Percentiles rank a stretch among this genome's conserved stretches.
Evolutionary conservation across 495 filamentous ascomycete genomes (phyloP).

Genomic region (Coniosporium apollinis): DNA sequence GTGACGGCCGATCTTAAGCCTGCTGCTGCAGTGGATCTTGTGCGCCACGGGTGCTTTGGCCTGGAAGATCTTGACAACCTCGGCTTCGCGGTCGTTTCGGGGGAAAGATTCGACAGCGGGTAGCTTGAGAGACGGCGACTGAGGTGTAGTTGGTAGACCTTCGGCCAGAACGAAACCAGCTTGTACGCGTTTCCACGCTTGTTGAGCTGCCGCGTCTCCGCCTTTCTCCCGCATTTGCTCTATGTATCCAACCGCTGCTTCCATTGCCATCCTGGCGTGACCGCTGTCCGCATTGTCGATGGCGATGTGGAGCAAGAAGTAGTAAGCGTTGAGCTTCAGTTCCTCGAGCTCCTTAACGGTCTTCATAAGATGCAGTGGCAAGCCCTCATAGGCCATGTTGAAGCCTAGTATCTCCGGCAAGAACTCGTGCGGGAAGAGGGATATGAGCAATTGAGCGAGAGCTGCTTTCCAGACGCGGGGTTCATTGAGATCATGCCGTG

Average conservation of each 20-base stretch:
- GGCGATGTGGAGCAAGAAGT: slow-evolving; percentile 34
- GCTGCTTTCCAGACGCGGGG: slow-evolving; percentile 27
- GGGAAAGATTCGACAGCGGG: slow-evolving; percentile 2
- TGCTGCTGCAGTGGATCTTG: slow-evolving; percentile 22
- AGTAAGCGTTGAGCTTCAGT: slow-evolving; percentile 28
- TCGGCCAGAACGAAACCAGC: slow-evolving; percentile 29
- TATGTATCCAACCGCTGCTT: slow-evolving; percentile 24
- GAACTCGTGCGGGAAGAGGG: slow-evolving; percentile 31
- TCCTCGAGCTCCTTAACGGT: slow-evolving; percentile 29
- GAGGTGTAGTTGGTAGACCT: slow-evolving; percentile 16
- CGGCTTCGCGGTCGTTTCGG: slow-evolving; percentile 8
- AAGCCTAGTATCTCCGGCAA: slow-evolving; percentile 36
- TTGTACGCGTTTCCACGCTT: slow-evolving; percentile 32
- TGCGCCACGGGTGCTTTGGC: slow-evolving; percentile 19
- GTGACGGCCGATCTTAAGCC: slow-evolving; percentile 19
- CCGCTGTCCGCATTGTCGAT: slow-evolving; percentile 35
- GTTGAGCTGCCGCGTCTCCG: slow-evolving; percentile 13
- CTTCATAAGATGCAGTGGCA: slow-evolving; percentile 26
- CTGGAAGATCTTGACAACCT: slow-evolving; percentile 17
- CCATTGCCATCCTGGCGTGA: slow-evolving; percentile 31
- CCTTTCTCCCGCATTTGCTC: slow-evolving; percentile 15
- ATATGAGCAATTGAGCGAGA: slow-evolving; percentile 31
- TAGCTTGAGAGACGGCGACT: neutral
- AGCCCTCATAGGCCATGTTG: slow-evolving; percentile 33
- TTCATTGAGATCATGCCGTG: slow-evolving; percentile 19